Base-by-base conservation (phyloP, 768 basidiomycete genomes). In the Rhodosporidiobolus sp. region DNA sequence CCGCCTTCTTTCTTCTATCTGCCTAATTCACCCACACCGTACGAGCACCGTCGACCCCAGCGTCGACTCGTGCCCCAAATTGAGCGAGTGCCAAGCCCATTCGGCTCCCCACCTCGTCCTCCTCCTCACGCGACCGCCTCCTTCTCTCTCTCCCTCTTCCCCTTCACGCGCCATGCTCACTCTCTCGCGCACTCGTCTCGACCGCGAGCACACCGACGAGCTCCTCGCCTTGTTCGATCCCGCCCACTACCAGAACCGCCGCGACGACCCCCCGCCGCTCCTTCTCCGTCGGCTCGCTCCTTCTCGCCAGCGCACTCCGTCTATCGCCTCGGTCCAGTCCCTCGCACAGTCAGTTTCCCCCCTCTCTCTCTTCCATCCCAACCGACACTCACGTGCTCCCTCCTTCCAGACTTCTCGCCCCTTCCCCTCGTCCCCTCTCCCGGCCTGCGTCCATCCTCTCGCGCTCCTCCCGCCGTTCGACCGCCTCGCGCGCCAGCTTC, bases 151-250 rank as follows among this genome's bases (percentile, higher is more conserved):
- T 32, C 5, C 34, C 35, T 43, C 38, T 45, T 19, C 9, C 57
- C 34, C 14, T 49, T 16, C 3, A 34, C 38, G 38, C 5, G 22
- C 20, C 43, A 67, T 67, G 67, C 52, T 53, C 11, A 38, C 53
- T 4, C 59, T 61, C n/a, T 34, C 10, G n/a, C n/a, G n/a, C 12
- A 2, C 10, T 16, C 28, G 20, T 11, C 28, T 56, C 19, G 54
- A 32, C 28, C 54, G 54, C 10, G 60, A 62, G 46, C 43, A 56
- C 7, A 43, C 38, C n/a, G 53, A 55, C 20, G 53, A 45, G 12
- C 53, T 62, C 3, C 60, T 62, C 22, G 45, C 38, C 53, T 46
- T 69, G 53, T 45, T 62, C 60, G 59, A 62, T 19, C 60, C 60
- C 1, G 24, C 4, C 45, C 53, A 62, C 38, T 63, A 20, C 53